A percentile compares a stretch with the other conserved stretches of the same genome.
These are phyloP conservation scores for Naumovozyma baii DNA, from an alignment of 805 yeast genomes.

Conservation along the genomic window DNA sequence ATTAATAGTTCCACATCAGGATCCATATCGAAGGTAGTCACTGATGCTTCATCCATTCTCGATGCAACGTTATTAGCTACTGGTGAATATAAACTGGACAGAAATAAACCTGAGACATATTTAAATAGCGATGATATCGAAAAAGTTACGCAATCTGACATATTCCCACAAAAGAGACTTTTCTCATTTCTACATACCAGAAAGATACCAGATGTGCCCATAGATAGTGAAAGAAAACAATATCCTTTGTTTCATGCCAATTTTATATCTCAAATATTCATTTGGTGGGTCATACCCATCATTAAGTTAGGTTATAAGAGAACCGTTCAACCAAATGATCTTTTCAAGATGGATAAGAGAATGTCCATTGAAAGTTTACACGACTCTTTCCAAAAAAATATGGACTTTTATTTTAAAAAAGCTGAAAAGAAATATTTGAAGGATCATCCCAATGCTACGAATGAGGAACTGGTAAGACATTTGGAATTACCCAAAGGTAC, in stretches of 20 bases:
- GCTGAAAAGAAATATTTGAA: slow-evolving; percentile 26
- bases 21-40: not conserved
- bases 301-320: slow-evolving; percentile 62
- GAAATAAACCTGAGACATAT: slow-evolving; percentile 25
- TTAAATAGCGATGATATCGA: slow-evolving; percentile 28
- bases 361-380: slow-evolving; percentile 37
- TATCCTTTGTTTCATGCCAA: slow-evolving; percentile 42
- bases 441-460: slow-evolving; percentile 30
- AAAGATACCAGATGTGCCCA: slow-evolving; percentile 42
- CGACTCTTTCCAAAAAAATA: slow-evolving; percentile 28
- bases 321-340: slow-evolving; percentile 55
- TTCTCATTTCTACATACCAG: slow-evolving; percentile 43
- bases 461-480: slow-evolving; percentile 31
- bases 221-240: slow-evolving; percentile 39
- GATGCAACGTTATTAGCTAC: slow-evolving; percentile 6
- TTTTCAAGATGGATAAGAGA: slow-evolving; percentile 38
- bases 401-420: slow-evolving; percentile 28
- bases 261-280: slow-evolving; percentile 37
- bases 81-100: slow-evolving; percentile 22
- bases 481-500: slow-evolving; percentile 21
- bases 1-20: not conserved
- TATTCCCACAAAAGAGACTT: slow-evolving; percentile 37
- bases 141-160: slow-evolving; percentile 28
- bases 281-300: slow-evolving; percentile 63
- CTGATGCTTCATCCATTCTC: not conserved